Evolutionary conservation across 768 basidiomycete genomes (phyloP).

Genomic region (Aureoboletus auriporus): DNA sequence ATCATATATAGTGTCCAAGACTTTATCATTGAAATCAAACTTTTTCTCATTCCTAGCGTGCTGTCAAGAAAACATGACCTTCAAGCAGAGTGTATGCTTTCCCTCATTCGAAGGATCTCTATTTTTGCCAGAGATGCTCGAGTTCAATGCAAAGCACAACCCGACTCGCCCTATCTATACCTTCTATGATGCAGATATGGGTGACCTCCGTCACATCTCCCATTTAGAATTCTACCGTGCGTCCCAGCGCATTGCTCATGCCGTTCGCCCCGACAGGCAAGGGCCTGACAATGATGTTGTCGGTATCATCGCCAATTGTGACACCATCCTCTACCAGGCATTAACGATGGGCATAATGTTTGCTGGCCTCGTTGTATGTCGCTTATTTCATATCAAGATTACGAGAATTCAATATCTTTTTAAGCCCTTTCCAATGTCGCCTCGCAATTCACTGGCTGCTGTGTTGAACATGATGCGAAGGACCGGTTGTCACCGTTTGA

Average conservation of each 20-base stretch:
- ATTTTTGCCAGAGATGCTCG: slow-evolving; percentile 14
- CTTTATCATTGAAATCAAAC: not conserved
- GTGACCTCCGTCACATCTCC: slow-evolving; percentile 27
- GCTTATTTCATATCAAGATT: not conserved
- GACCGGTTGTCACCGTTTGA: slow-evolving; percentile 36
- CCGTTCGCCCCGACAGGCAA: slow-evolving; percentile 32
- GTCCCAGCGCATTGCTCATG: slow-evolving; percentile 39
- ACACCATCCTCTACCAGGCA: slow-evolving; percentile 41
- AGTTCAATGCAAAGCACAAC: slow-evolving; percentile 32
- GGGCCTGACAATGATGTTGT: slow-evolving; percentile 32
- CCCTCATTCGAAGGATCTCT: slow-evolving; percentile 34
- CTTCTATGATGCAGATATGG: slow-evolving; percentile 23
- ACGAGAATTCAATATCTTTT: not conserved
- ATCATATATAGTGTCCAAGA: not conserved
- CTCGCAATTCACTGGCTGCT: slow-evolving; percentile 34
- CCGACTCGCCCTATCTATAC: slow-evolving; percentile 28
- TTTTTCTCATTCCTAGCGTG: not conserved
- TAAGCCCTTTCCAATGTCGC: slow-evolving; percentile 36
- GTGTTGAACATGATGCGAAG: slow-evolving; percentile 33
- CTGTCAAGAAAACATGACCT: not conserved
- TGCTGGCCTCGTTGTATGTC: slow-evolving; percentile 11
- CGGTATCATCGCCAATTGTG: slow-evolving; percentile 35
- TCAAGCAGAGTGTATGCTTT: not conserved
- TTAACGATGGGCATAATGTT: slow-evolving; percentile 32
- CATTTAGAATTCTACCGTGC: slow-evolving; percentile 44